Evolutionary conservation across 192 early-diverging fungal species (phyloP), one percentile per base, ranked within the genome.

Genomic region (Coemansia sp.): DNA sequence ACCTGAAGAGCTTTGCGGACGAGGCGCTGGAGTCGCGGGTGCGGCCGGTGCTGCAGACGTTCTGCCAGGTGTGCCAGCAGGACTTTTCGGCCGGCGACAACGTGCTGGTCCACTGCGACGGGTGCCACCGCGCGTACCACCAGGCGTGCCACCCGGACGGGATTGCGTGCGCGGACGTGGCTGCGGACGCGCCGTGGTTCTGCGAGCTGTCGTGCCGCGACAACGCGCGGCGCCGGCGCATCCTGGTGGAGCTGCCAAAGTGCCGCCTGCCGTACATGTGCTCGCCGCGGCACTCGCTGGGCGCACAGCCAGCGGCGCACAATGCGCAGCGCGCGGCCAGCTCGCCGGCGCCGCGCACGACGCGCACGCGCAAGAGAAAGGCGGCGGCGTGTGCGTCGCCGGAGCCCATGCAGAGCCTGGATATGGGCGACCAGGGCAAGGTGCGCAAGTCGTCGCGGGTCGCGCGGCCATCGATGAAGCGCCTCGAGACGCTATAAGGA

Each of bases 1-100:
- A 95, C 60, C 82, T 95, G 58, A 86, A 85, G 27, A 82, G 80
- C 56, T 95, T 90, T 64, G 77, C 61, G 11, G 79, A 86, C 47
- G 93, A 95, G 60, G 55, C 85, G n/a, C 78, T 92, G 22, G 84
- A 88, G 18, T 87, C 90, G 49, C 86, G 93, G 45, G 83, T 86
- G 50, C 84, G 91, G 12, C 93, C 93, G 12, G 89, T 95, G 23
- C 84, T 95, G 44, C 93, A 95, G 69, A 85, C 91, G n/a, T 95
- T 74, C 60, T 93, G 91, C 69, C 83, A 86, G 24, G 70, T 81
- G 10, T 95, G 93, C 62, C 89, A 90, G 58, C 80, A 85, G 42
- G 73, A 86, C 48, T 86, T 84, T 35, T 88, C 87, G 0, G 76
- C 69, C 47, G 49, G 69, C 8, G 81, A 80, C 28, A 90, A 91